Percentiles rank a stretch among this genome's conserved stretches.
Evolutionary conservation across 257 asterid genomes (phyloP).

Genomic region (Dorcoceras hygrometricum): DNA sequence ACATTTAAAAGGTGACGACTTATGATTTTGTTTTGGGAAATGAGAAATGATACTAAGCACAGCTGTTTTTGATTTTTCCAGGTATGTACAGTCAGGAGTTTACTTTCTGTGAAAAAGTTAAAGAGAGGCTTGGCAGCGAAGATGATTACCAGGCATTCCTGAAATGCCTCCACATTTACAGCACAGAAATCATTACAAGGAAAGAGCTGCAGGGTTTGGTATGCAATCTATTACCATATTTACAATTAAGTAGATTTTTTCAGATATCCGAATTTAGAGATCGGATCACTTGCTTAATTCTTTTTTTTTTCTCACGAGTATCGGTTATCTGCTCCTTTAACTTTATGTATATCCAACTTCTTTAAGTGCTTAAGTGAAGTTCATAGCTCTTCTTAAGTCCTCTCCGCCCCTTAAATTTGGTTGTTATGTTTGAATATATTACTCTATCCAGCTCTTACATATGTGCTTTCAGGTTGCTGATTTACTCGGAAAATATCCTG

Average conservation of each 20-base stretch:
- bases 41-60: neutral
- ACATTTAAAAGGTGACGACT: neutral
- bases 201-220: slow-evolving; percentile 87
- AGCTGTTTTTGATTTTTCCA: slow-evolving; percentile 36
- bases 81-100: slow-evolving; percentile 76
- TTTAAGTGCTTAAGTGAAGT: neutral
- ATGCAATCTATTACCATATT: slow-evolving; percentile 22
- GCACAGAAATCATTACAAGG: slow-evolving; percentile 90
- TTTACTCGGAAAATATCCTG: slow-evolving; percentile 84
- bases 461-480: slow-evolving; percentile 65
- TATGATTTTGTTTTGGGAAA: neutral
- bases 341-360: slow-evolving; percentile 10
- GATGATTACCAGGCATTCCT: slow-evolving; percentile 96
- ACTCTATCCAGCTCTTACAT: slow-evolving; percentile 15
- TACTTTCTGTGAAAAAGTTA: slow-evolving; percentile 88
- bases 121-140: slow-evolving; percentile 75
- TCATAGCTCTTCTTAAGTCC: neutral
- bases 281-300: slow-evolving; percentile 7
- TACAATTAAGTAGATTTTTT: slow-evolving; percentile 10
- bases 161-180: slow-evolving; percentile 93
- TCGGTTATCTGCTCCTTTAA: slow-evolving; percentile 8
- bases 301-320: neutral
- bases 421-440: slow-evolving; percentile 3
- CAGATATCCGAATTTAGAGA: slow-evolving; percentile 10
- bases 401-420: slow-evolving; percentile 10